phyloP scores from a whole-genome alignment of 345 rosid species.

The Salix dunnii region DNA sequence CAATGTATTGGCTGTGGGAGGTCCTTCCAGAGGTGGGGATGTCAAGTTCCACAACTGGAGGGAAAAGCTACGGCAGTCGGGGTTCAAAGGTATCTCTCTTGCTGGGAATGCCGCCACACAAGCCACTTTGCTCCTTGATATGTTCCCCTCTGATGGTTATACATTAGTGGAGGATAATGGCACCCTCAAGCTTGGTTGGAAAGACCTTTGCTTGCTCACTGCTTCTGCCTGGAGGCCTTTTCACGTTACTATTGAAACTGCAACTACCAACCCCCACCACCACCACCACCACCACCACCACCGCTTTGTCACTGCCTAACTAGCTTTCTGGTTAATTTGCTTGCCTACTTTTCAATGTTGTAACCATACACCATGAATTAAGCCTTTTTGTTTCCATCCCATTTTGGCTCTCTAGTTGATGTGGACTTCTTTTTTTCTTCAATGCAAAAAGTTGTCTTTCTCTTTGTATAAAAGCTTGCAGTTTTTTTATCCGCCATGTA shows the following conservation, averaged over 20 bases:
- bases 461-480: not conserved
- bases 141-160: slow-evolving; percentile 95
- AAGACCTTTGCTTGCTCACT: slow-evolving; percentile 93
- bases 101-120: slow-evolving; percentile 91
- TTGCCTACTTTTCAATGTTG: not conserved
- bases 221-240: slow-evolving; percentile 98
- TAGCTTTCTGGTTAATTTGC: not conserved
- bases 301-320: slow-evolving; percentile 14
- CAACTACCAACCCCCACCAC: not conserved
- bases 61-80: slow-evolving; percentile 81
- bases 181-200: slow-evolving; percentile 94
- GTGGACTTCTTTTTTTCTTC: not conserved
- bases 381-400: not conserved
- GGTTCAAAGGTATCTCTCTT: slow-evolving; percentile 78
- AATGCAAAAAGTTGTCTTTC: not conserved
- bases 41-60: slow-evolving; percentile 87
- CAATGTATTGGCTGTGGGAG: slow-evolving; percentile 80
- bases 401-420: not conserved
- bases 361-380: not conserved
- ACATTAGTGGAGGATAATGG: slow-evolving; percentile 94
- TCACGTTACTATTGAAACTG: slow-evolving; percentile 5
- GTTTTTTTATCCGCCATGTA: not conserved
- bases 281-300: slow-evolving; percentile 16
- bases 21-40: slow-evolving; percentile 73
- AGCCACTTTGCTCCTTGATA: slow-evolving; percentile 80